Base-by-base conservation (phyloP, 805 yeast species). In the Teunomyces cretensis region DNA sequence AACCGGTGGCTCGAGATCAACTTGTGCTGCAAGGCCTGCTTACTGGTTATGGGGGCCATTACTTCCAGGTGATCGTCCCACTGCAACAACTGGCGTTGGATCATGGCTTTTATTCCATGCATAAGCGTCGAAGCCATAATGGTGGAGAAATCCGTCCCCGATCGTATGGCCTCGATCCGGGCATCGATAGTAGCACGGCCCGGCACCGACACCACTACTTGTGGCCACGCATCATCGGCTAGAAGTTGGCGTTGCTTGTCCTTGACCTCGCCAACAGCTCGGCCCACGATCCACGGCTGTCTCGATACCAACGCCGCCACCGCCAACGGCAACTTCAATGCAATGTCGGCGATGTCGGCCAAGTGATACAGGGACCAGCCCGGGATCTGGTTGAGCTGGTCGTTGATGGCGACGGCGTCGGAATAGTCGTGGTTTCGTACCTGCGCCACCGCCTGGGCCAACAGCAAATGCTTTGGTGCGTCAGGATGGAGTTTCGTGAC, bases 401-500 rank as follows among this genome's bases (percentile, higher is more conserved):
- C 11, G 9, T 33, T 30, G 19, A 44, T 17, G 4, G 17, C 30
- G 7, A 13, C 7, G 4, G 43, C 6, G 24, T 38, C 27, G 17
- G 19, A 9, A 24, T 16, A 46, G 27, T 48, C 52, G 5, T 27
- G 15, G 14, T 42, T 44, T 4, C 19, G 14, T 11, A 48, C 19
- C 16, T 51, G 54, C 1, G 38, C 44, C 9, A 51, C 13, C 6
- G 52, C 50, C 8, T 44, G 35, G 5, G 28, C 43, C 41, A 46
- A 38, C 3, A 41, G 38, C 7, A 46, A 32, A 3, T 9, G 17
- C 22, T 9, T 27, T 8, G 24, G 13, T 27, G 32, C 45, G 14
- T 19, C 28, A 4, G 19, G 38, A 39, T 45, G 50, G 17, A 15
- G 14, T 7, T 46, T 38, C 12, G 49, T 33, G 8, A 46, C 19